Base-by-base conservation (phyloP, 2,329 filamentous ascomycete genomes). In the Trichophyton schoenleinii region DNA sequence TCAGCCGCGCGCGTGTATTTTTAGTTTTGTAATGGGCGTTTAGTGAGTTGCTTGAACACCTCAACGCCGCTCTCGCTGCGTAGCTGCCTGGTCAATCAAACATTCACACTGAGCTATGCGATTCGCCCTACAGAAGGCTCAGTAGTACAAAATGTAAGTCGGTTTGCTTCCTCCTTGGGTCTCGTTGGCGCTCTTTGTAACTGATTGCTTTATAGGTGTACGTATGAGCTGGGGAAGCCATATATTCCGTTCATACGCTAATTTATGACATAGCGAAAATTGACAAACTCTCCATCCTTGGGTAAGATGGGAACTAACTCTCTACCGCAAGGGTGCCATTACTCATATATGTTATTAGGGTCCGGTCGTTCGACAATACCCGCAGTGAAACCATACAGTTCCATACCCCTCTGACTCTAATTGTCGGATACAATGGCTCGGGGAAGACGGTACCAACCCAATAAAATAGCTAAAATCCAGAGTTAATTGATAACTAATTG, bases 351-450 rank as follows among this genome's bases (percentile, higher is more conserved):
- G 2, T 31, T 3, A 8, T 3, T 66, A 84, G 84, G 72, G 80
- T 89, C 67, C 89, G 92, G 67, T 96, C 92, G 62, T 97, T 97
- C 73, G 88, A 87, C 73, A 87, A 88, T 66, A 80, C 81, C 49
- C 79, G 81, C 63, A 82, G 82, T 66, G 88, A 96, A 75, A 87
- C 83, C 42, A 95, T 97, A 64, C 82, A 87, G 67, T 97, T 99
- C 73, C 86, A 91, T 66, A 87, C 89, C 0, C 95, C 94, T 28
- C 81, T 99, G 61, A 99, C 94, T 11, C 82, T 99, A 64, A 99
- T 99, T 67, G 95, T 99, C 62, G 94, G 94, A 62, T 89, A 91
- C 75, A 99, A 99, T 77, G 94, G 94, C 61, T 97, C 92, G 0
- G 94, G 94, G 64, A 99, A 99, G 78, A 99, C 94, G 8, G 81